A percentile compares a stretch with the other conserved stretches of the same genome.
phyloP scores from a whole-genome alignment of 2,329 filamentous ascomycete species.

The Ascochyta viciae-villosae region DNA sequence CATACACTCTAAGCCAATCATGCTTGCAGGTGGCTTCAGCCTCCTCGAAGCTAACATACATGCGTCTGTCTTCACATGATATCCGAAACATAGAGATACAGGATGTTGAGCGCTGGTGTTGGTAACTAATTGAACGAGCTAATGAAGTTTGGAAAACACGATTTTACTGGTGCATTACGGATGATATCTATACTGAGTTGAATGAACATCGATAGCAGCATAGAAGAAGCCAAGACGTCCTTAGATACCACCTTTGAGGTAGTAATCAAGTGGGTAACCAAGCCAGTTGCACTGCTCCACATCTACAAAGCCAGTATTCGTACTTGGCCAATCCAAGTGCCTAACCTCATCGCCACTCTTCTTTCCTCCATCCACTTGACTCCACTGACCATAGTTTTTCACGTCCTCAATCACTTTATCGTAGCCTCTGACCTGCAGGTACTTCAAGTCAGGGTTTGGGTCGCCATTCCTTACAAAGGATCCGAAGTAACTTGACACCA shows the following conservation, averaged over 20 bases:
- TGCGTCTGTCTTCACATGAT: too few relatives aligned
- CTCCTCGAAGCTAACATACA: neutral
- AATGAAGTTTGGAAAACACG: too few relatives aligned
- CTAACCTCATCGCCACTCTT: conserved; percentile 48
- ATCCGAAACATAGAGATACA: too few relatives aligned
- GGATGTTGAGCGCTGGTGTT: too few relatives aligned
- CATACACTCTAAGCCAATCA: neutral
- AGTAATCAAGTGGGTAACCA: conserved; percentile 44
- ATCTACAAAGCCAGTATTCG: conserved; percentile 56
- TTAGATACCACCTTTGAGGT: conserved; percentile 36
- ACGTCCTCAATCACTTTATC: conserved; percentile 51
- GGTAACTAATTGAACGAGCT: too few relatives aligned
- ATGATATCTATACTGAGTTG: too few relatives aligned
- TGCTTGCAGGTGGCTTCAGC: neutral
- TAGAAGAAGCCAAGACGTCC: neutral
- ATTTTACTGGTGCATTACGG: too few relatives aligned
- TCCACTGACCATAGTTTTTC: conserved; percentile 47
- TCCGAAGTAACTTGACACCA: conserved; percentile 58
- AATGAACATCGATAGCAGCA: too few relatives aligned
- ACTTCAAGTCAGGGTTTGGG: conserved; percentile 58
- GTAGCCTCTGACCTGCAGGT: conserved; percentile 58
- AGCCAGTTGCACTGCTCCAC: conserved; percentile 57
- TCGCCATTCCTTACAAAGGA: conserved; percentile 59
- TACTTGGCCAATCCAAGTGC: conserved; percentile 57
- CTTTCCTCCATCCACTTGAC: conserved; percentile 41